Conservation (phyloP, 2,329 filamentous ascomycete species). For the Ophiocordyceps sinensis region DNA sequence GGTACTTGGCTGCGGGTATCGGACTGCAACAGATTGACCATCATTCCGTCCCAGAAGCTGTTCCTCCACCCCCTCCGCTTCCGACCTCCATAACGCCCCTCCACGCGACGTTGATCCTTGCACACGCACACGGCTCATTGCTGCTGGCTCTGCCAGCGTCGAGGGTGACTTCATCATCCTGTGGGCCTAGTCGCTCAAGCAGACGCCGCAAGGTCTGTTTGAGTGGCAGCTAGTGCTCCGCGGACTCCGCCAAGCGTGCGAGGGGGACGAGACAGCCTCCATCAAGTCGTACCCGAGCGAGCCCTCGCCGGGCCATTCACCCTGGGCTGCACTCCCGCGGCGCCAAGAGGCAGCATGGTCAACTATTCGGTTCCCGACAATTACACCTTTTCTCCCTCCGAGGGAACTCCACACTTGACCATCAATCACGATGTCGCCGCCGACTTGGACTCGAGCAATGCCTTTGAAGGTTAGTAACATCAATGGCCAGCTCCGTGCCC, state of each 20-base stretch:
- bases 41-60: constrained; percentile 74
- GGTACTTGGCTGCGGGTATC: constrained; percentile 74
- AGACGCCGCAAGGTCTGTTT: constrained; percentile 92
- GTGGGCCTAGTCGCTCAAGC: constrained; percentile 98
- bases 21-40: constrained; percentile 60
- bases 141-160: constrained; percentile 82
- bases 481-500: neutral
- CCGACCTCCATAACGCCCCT: constrained; percentile 83
- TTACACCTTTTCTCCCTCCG: constrained; percentile 71
- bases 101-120: constrained; percentile 43
- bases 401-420: constrained; percentile 76
- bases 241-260: constrained; percentile 35
- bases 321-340: neutral
- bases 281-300: too few species aligned
- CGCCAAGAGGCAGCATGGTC: constrained; percentile 44
- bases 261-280: neutral
- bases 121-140: constrained; percentile 31
- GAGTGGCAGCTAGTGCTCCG: constrained; percentile 95
- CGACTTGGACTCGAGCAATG: constrained; percentile 87
- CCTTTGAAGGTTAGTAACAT: constrained; percentile 64
- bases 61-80: constrained; percentile 71
- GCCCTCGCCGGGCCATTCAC: neutral
- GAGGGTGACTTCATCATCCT: constrained; percentile 43
- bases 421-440: constrained; percentile 93
- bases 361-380: constrained; percentile 64